Conservation (phyloP, 2,329 filamentous ascomycete species). For the Aspergillus sp. region DNA sequence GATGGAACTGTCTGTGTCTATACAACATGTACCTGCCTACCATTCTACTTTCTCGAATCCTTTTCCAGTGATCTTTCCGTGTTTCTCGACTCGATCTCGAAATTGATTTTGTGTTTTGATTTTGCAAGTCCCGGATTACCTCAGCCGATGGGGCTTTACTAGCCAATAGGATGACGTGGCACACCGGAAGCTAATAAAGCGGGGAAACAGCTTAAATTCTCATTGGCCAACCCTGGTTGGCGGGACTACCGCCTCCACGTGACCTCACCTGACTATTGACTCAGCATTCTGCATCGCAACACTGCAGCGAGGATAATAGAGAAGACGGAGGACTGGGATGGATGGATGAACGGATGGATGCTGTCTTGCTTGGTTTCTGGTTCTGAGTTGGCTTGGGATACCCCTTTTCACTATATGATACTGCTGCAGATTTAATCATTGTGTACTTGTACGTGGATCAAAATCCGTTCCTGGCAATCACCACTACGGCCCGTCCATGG, state of each 20-base stretch:
- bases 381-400: not conserved
- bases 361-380: not conserved
- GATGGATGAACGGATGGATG: not conserved
- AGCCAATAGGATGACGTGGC: constrained; percentile 13
- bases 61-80: no score
- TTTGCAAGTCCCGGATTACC: not conserved
- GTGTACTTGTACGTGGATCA: no score
- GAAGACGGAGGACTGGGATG: not conserved
- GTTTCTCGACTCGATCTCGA: no score
- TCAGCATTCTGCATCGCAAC: not conserved
- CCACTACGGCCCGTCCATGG: no score
- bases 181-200: not conserved
- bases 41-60: not conserved
- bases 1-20: not conserved
- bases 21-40: not conserved
- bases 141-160: not conserved
- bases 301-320: not conserved
- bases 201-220: not conserved
- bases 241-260: constrained; percentile 12
- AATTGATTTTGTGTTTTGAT: no score
- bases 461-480: not conserved
- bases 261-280: constrained; percentile 14
- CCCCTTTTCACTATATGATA: not conserved
- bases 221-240: constrained; percentile 12
- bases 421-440: not conserved